Base-by-base conservation (phyloP, 2,329 filamentous ascomycete species). In the Ophiostoma novo-ulmi region DNA sequence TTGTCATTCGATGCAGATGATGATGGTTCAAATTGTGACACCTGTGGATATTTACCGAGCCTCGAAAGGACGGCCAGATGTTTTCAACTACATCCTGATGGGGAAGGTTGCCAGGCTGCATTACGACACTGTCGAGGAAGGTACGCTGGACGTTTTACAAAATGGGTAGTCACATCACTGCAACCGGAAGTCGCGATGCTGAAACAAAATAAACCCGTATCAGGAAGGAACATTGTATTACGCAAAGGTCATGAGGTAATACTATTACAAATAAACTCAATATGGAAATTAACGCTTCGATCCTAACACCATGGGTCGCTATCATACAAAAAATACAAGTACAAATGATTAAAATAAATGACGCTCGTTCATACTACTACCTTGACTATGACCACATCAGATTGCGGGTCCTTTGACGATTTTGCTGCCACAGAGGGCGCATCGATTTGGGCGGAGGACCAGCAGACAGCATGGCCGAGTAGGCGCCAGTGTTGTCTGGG, bases 391-490 rank as follows among this genome's bases (percentile, higher is more conserved):
- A 71, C 82, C 82, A 83, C 78, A 81, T 81, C 73, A 83, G 71
- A 76, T 82, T 85, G 69, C 84, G 79, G 73, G 79, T 80, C 72
- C 82, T 81, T 70, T 80, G 80, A 71, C 84, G 79, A 69, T 85
- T 85, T 77, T 86, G 84, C 77, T 86, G 84, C 84, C 84, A 86
- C 52, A 86, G 77, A 5, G 83, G 83, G 61, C 82, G 72, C 44
- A 69, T 41, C 13, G 68, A 36, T 17, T 20, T 67, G 1, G 65
- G 67, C 4, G 69, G 69, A 38, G 70, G 63, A 5, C 35, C 36
- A 8, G 63, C 63, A 10, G 63, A 41, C 11, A 48, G 39, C 39
- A 67, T 67, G 22, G 65, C 36, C 13, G 65, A 26, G 65, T 67
- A 67, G n/a, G 38, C 38, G n/a, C 65, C 65, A 8, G 65, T 48